These are phyloP conservation scores for Pouteria campechiana DNA, from an alignment of 179 eudicot genomes.

Conservation along the genomic window DNA sequence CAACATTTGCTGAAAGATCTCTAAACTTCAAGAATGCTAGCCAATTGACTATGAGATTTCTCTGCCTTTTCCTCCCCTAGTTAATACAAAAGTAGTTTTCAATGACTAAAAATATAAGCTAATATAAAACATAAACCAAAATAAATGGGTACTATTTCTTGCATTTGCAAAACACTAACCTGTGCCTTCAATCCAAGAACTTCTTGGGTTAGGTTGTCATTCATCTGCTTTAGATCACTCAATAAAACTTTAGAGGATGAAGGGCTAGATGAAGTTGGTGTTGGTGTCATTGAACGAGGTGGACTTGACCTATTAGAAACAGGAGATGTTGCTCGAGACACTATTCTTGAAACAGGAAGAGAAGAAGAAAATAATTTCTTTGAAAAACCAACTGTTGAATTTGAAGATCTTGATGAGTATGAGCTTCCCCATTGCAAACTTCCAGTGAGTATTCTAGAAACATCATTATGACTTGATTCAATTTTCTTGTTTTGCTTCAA, in stretches of 20 bases:
- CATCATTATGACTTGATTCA: conserved; percentile 25
- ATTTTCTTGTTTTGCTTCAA: conserved; percentile 18
- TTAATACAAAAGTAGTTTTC: too few relatives aligned
- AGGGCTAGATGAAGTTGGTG: conserved; percentile 12
- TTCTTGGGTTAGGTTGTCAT: conserved; percentile 44
- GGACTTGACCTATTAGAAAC: conserved; percentile 37
- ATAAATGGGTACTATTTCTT: too few relatives aligned
- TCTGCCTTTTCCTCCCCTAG: too few relatives aligned
- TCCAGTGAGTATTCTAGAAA: conserved; percentile 24
- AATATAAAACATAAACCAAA: too few relatives aligned
- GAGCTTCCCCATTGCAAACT: conserved; percentile 27
- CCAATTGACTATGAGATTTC: too few relatives aligned
- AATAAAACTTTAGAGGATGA: conserved; percentile 27
- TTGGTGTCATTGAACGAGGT: conserved; percentile 15
- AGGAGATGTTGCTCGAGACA: conserved; percentile 70
- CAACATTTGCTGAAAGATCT: too few relatives aligned
- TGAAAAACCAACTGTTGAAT: conserved; percentile 24
- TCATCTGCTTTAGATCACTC: conserved; percentile 24
- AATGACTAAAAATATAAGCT: too few relatives aligned
- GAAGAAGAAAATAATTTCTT: conserved; percentile 39
- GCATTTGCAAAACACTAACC: conserved; percentile 44
- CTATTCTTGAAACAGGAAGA: conserved; percentile 56
- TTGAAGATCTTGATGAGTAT: conserved; percentile 29
- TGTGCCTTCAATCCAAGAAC: conserved; percentile 48
- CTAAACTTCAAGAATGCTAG: too few relatives aligned